Conservation (phyloP, 139 green algal species). For the Volvox africanus region DNA sequence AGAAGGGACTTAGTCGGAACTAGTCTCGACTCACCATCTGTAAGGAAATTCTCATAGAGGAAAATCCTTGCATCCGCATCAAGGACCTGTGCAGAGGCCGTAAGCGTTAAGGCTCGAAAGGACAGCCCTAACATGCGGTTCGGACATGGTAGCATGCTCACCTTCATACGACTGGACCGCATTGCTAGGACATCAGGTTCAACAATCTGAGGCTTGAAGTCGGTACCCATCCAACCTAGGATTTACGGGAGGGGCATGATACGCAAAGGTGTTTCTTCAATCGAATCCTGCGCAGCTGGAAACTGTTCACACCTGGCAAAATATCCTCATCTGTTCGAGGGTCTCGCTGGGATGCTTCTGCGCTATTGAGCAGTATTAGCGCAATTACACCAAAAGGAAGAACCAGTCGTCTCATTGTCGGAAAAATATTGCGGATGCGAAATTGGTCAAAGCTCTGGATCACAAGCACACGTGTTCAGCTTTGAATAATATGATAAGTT, state of each 20-base stretch:
- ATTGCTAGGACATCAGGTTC: not conserved
- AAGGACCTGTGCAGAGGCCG: conserved; percentile 46
- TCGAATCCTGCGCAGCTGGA: no score
- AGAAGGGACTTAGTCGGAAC: no score
- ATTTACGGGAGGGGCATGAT: not conserved
- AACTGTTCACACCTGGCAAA: conserved; percentile 36
- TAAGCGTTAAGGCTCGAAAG: not conserved
- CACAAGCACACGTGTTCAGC: no score
- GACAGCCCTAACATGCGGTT: not conserved
- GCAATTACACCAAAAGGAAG: not conserved
- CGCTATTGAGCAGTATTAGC: not conserved
- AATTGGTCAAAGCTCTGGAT: not conserved
- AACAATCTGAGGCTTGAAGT: conserved; percentile 22
- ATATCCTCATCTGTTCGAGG: conserved; percentile 52
- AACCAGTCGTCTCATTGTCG: not conserved
- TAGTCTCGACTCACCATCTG: conserved; percentile 21
- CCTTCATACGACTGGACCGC: conserved; percentile 11
- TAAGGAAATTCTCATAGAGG: conserved; percentile 54
- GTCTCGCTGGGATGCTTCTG: conserved; percentile 13
- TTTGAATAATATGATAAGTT: not conserved
- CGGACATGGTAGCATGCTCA: not conserved
- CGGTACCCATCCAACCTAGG: conserved; percentile 31
- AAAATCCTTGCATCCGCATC: conserved; percentile 62
- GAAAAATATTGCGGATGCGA: no score
- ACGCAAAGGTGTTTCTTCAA: not conserved